Evolutionary conservation across 192 early-diverging fungal genomes (phyloP).

Genomic region (Martensiomyces pterosporus): DNA sequence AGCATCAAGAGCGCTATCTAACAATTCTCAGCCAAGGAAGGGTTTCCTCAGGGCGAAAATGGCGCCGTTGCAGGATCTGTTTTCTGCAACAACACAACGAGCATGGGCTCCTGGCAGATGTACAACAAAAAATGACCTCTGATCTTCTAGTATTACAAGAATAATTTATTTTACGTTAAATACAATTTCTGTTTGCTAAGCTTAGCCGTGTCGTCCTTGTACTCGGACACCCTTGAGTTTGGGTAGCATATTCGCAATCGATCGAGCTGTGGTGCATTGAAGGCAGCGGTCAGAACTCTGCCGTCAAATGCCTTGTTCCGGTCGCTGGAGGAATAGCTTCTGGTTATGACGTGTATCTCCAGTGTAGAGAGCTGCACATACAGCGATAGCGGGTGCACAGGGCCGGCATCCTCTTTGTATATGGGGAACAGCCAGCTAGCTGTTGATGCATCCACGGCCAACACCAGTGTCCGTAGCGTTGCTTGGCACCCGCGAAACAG

Average conservation of each 20-base stretch:
- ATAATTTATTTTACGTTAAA: too few species aligned
- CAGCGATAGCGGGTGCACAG: conserved; percentile 4
- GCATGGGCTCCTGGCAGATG: too few species aligned
- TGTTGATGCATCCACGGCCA: conserved; percentile 8
- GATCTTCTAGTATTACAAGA: too few species aligned
- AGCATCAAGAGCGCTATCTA: too few species aligned
- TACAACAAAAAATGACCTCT: too few species aligned
- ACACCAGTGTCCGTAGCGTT: conserved; percentile 6
- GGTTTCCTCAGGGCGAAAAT: too few species aligned
- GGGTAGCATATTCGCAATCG: conserved; percentile 15
- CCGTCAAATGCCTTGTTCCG: conserved; percentile 4
- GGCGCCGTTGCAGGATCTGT: too few species aligned
- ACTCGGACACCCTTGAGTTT: conserved; percentile 4
- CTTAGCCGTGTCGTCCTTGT: too few species aligned
- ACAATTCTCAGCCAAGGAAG: too few species aligned
- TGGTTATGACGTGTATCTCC: conserved; percentile 18
- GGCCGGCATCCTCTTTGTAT: not conserved
- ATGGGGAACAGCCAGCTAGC: conserved; percentile 13
- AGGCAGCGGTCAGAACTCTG: conserved; percentile 5
- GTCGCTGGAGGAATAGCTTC: not conserved
- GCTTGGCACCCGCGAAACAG: conserved; percentile 8
- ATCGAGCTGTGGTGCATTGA: not conserved
- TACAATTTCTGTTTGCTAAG: too few species aligned
- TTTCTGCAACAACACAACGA: too few species aligned
- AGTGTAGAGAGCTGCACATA: conserved; percentile 7